Evolutionary conservation across 75 land plant species (phyloP).

Genomic region (Chamaecyparis obtusa): DNA sequence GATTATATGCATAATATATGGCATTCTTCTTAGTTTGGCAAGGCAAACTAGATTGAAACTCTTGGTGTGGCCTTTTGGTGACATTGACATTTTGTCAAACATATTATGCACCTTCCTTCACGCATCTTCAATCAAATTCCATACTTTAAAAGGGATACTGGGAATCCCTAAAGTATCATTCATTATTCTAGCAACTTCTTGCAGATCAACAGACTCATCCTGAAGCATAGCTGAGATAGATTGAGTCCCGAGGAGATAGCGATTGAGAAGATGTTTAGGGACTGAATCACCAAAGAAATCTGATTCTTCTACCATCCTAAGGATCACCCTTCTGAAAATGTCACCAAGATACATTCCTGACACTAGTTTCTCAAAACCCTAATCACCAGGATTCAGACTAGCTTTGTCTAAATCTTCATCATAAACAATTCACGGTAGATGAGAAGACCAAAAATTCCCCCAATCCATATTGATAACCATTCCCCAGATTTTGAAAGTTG

Average conservation of each 20-base stretch:
- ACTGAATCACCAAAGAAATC: constrained; percentile 57
- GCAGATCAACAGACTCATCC: too few relatives aligned
- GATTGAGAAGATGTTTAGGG: constrained; percentile 31
- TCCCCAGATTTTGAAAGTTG: constrained; percentile 76
- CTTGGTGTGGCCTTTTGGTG: too few relatives aligned
- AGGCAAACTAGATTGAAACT: too few relatives aligned
- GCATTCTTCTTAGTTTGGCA: too few relatives aligned
- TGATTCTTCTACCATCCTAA: constrained; percentile 63
- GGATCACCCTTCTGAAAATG: constrained; percentile 83
- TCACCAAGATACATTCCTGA: constrained; percentile 98
- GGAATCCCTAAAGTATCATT: too few relatives aligned
- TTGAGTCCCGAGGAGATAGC: constrained; percentile 52
- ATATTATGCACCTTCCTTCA: too few relatives aligned
- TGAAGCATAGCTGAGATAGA: too few relatives aligned
- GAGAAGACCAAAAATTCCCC: constrained; percentile 96
- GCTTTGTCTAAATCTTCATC: constrained; percentile 86
- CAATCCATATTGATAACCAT: constrained; percentile 98
- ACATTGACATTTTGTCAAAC: too few relatives aligned
- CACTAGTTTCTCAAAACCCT: constrained; percentile 95
- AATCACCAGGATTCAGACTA: constrained; percentile 77
- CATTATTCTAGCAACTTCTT: too few relatives aligned
- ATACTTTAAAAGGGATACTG: too few relatives aligned
- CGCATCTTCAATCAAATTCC: too few relatives aligned
- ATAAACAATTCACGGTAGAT: constrained; percentile 81
- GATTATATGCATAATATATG: too few relatives aligned